Evolutionary conservation across 306 rosid species (phyloP).

Genomic region (Vigna angularis): DNA sequence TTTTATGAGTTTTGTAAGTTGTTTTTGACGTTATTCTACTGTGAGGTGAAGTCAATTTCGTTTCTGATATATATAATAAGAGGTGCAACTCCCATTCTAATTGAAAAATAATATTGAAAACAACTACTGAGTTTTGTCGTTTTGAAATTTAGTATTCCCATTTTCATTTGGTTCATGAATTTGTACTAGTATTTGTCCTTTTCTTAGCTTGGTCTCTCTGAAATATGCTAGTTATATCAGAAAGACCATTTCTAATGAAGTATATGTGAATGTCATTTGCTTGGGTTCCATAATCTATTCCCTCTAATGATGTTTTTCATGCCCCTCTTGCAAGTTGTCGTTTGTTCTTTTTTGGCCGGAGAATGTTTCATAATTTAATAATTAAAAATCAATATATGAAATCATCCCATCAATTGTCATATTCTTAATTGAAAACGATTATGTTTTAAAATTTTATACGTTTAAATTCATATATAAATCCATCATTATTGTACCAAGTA

Average conservation of each 20-base stretch:
- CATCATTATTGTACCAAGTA: background rate
- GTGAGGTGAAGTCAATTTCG: too few relatives aligned
- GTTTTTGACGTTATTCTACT: too few relatives aligned
- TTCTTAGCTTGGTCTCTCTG: background rate
- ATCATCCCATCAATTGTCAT: background rate
- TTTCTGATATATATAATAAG: too few relatives aligned
- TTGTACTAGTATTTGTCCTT: background rate
- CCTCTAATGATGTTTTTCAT: background rate
- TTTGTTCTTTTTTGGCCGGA: background rate
- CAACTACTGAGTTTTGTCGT: background rate
- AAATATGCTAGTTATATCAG: background rate
- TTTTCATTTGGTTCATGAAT: background rate
- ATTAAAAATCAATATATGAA: background rate
- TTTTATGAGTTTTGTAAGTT: too few relatives aligned
- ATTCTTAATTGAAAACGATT: background rate
- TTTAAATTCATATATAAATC: background rate
- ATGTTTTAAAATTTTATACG: background rate
- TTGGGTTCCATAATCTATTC: background rate
- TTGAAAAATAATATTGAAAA: background rate
- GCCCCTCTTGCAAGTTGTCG: background rate
- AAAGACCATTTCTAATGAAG: background rate
- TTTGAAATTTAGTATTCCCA: background rate
- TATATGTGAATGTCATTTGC: background rate
- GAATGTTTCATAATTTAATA: background rate
- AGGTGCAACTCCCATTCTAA: background rate